phyloP scores from a whole-genome alignment of 768 basidiomycete species.

The Panaeolus cyanescens region DNA sequence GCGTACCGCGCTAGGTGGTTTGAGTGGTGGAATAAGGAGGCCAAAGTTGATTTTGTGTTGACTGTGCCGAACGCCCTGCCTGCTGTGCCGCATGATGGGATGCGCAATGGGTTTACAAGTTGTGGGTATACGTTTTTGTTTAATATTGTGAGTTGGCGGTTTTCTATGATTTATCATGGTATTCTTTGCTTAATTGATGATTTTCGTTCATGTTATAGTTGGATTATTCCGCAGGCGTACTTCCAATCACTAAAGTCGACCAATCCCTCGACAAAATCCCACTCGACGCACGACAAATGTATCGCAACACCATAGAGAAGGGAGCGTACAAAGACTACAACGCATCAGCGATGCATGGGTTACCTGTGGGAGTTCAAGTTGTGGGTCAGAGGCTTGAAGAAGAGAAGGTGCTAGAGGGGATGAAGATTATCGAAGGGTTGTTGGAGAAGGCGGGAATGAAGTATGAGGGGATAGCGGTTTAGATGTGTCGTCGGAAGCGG shows the following conservation, averaged over 20 bases:
- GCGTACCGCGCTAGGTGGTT: slow-evolving; percentile 44
- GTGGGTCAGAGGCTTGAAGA: slow-evolving; percentile 62
- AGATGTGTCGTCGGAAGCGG: too few relatives aligned
- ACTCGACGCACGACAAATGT: slow-evolving; percentile 26
- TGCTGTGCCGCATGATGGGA: slow-evolving; percentile 54
- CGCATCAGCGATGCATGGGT: slow-evolving; percentile 52
- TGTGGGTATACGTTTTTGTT: slow-evolving; percentile 66
- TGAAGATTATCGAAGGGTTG: slow-evolving; percentile 50
- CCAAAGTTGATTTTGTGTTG: slow-evolving; percentile 57
- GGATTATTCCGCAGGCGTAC: slow-evolving; percentile 50
- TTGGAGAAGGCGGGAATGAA: slow-evolving; percentile 25
- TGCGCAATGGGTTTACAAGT: slow-evolving; percentile 51
- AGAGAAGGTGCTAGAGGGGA: slow-evolving; percentile 63
- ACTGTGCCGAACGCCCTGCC: slow-evolving; percentile 60
- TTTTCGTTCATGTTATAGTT: slow-evolving; percentile 18
- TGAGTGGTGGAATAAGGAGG: slow-evolving; percentile 34
- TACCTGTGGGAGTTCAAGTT: slow-evolving; percentile 64
- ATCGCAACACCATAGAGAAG: slow-evolving; percentile 44
- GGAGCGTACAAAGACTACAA: slow-evolving; percentile 54
- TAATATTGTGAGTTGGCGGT: slow-evolving; percentile 46
- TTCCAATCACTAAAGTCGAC: slow-evolving; percentile 59
- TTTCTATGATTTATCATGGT: not conserved
- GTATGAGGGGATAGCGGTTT: not conserved
- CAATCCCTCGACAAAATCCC: slow-evolving; percentile 39
- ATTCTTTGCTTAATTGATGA: not conserved